phyloP scores from a whole-genome alignment of 108 stramenopile species.

The Epithemia pelagica region DNA sequence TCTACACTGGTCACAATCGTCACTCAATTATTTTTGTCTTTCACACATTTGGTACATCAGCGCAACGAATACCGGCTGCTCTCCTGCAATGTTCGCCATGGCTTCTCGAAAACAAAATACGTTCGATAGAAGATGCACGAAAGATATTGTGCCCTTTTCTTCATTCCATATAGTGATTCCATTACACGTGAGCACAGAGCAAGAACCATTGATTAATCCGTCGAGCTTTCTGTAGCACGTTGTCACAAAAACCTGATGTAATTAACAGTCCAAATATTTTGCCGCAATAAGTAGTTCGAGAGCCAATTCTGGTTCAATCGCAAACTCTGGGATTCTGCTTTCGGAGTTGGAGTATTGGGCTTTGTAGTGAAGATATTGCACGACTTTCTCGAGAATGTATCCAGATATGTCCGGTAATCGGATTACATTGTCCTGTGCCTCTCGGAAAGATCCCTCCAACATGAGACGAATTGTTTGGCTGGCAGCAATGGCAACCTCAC shows the following conservation, averaged over 20 bases:
- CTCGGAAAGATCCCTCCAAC: conserved; percentile 75
- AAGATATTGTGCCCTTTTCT: not conserved
- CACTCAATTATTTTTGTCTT: too few relatives aligned
- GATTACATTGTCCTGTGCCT: conserved; percentile 74
- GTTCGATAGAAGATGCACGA: not conserved
- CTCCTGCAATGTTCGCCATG: conserved; percentile 61
- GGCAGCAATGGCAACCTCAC: conserved; percentile 30
- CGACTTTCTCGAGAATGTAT: conserved; percentile 68
- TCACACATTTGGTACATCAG: conserved; percentile 17
- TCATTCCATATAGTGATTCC: too few relatives aligned
- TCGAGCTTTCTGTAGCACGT: too few relatives aligned
- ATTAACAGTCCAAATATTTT: conserved; percentile 77
- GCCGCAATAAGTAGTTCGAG: conserved; percentile 81
- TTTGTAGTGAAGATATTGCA: conserved; percentile 80
- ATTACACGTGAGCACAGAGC: too few relatives aligned
- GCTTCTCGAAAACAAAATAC: conserved; percentile 23
- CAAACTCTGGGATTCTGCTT: conserved; percentile 70
- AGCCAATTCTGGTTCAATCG: conserved; percentile 79
- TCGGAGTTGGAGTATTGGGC: conserved; percentile 50
- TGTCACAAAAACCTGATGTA: too few relatives aligned
- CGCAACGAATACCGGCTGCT: conserved; percentile 57
- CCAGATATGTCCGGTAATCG: conserved; percentile 71
- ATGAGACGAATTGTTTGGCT: conserved; percentile 65
- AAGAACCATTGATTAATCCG: too few relatives aligned
- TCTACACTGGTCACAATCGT: too few relatives aligned